Conservation (phyloP, 768 basidiomycete species). For the Trametes villosa region DNA sequence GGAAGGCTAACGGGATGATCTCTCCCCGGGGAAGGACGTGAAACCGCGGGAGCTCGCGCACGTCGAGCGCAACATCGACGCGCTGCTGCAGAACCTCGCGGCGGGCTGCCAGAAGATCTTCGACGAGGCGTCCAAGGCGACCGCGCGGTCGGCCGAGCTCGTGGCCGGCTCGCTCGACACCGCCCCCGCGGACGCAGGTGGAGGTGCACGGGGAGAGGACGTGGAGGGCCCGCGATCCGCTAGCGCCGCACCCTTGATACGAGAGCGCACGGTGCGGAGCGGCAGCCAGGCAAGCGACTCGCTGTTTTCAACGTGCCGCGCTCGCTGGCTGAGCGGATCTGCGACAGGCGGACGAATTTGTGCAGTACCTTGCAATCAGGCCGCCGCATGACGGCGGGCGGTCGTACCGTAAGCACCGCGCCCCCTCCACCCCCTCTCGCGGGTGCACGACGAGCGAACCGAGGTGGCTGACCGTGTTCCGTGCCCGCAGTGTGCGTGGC, state of each 20-base stretch:
- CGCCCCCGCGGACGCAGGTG: background rate
- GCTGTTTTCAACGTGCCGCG: conserved; percentile 20
- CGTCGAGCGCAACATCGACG: conserved; percentile 71
- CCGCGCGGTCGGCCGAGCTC: conserved; percentile 57
- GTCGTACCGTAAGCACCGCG: conserved; percentile 49
- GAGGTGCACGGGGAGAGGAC: background rate
- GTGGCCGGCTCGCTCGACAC: conserved; percentile 16
- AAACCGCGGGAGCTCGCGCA: conserved; percentile 54
- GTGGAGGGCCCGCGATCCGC: conserved; percentile 10
- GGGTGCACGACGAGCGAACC: conserved; percentile 10
- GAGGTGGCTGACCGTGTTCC: conserved; percentile 3
- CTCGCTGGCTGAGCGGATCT: conserved; percentile 17
- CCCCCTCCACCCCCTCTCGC: conserved; percentile 14
- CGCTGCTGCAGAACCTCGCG: conserved; percentile 64
- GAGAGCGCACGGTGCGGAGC: conserved; percentile 55
- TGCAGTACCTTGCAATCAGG: conserved; percentile 58
- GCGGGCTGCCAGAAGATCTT: conserved; percentile 65
- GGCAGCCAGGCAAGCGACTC: conserved; percentile 53
- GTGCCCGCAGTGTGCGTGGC: conserved; percentile 55
- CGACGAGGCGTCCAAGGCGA: conserved; percentile 61
- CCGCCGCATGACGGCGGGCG: conserved; percentile 39
- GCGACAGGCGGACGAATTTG: conserved; percentile 34
- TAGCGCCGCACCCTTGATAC: conserved; percentile 38
- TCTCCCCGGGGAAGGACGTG: conserved; percentile 42
- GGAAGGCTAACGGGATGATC: conserved; percentile 10